Evolutionary conservation across 2,329 filamentous ascomycete genomes (phyloP), one percentile per base, ranked within the genome.

Genomic region (Plectosphaerella sp.): DNA sequence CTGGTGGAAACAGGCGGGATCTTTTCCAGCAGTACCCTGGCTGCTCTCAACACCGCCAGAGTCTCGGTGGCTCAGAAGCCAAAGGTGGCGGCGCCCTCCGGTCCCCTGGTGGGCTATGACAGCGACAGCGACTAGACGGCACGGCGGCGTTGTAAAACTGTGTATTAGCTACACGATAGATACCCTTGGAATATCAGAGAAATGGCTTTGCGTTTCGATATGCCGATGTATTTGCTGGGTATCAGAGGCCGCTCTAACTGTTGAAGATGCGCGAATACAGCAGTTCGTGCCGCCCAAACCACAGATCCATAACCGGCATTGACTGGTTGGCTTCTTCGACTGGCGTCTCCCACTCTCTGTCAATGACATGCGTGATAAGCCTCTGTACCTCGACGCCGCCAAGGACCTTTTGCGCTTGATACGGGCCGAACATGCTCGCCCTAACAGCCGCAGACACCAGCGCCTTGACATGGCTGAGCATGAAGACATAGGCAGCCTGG

Each of bases 241-340:
- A 65, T 60, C 59, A 33, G 28, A 33, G 5, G 22, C 22, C 22
- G 22, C 63, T 54, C 70, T 62, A 93, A 61, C 88, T 92, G 69
- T 94, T 94, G 64, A 94, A 94, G 51, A 94, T 93, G 60, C 89
- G 82, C 53, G 88, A 92, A 67, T 94, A 94, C 57, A 94, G 67
- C 64, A 90, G 73, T 75, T 94, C 89, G 67, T 94, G 89, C 64
- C 89, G 78, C 4, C 89, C 89, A 62, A 91, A 78, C 89, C 89
- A 94, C 33, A 94, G 66, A 72, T 94, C 89, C 80, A 93, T 84
- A 2, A 85, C 79, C 1, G 89, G 89, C 56, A 91, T 84, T 51
- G 75, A 84, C 72, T 93, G 88, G 5, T 86, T 88, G 4, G 89
- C 88, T 56, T 86, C 79, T 52, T 88, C 84, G 0, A 86, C 73